Percentiles rank a stretch among this genome's conserved stretches.
Conservation (phyloP, 768 basidiomycete genomes). For the Rickenella mellea region DNA sequence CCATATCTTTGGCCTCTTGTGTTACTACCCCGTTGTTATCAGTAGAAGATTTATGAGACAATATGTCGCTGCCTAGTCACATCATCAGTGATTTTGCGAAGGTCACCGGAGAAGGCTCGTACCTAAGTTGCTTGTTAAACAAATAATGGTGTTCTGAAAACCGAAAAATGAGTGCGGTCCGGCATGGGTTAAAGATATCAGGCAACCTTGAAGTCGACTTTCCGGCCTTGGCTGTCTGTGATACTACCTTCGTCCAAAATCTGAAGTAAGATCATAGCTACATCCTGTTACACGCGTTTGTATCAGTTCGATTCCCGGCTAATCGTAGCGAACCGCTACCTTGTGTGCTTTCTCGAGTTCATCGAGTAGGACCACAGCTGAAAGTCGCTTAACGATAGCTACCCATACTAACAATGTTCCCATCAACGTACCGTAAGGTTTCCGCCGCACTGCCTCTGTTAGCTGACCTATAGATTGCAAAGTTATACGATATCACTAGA, state of each 20-base stretch:
- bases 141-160: constrained; percentile 78
- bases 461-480: constrained; percentile 33
- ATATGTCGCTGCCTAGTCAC: constrained; percentile 45
- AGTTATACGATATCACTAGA: neutral
- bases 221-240: constrained; percentile 87
- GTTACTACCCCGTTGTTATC: constrained; percentile 57
- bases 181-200: neutral
- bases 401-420: neutral
- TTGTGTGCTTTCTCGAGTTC: constrained; percentile 80
- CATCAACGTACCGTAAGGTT: constrained; percentile 38
- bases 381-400: neutral
- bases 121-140: constrained; percentile 82
- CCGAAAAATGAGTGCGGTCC: neutral
- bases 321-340: constrained; percentile 21
- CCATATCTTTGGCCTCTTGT: constrained; percentile 48
- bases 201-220: constrained; percentile 78
- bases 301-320: neutral
- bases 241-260: constrained; percentile 85
- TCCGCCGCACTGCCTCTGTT: constrained; percentile 54
- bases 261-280: constrained; percentile 83
- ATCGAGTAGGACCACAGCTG: constrained; percentile 54
- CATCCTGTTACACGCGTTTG: no score
- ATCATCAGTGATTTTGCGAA: neutral
- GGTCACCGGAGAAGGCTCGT: neutral
- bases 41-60: constrained; percentile 58